Base-by-base conservation (phyloP, 805 yeast species). In the Pichia ethanolica region DNA sequence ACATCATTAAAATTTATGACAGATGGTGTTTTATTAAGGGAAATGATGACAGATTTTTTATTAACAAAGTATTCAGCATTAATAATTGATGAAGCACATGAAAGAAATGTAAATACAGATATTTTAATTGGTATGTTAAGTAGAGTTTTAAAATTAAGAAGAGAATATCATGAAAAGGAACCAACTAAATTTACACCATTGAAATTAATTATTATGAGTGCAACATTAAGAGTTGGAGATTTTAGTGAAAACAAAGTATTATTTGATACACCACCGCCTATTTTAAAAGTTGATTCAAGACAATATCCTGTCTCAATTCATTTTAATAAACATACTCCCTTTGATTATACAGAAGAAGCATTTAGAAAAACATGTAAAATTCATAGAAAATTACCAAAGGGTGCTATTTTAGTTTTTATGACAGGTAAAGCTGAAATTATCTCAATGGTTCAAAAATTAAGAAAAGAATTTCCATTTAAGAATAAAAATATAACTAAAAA, bases 41-140 rank as follows among this genome's bases (percentile, higher is more conserved):
- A 93, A 66, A 83, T 93, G 87, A 84, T 91, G 85, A 72, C 78
- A 1, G 99, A 93, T 61, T 84, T 93, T 52, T 69, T 84, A 54
- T 71, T 95, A 45, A 74, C 79, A 35, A 87, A 86, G 60, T 93
- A 93, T 64, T 89, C 97, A 0, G 83, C 86, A 0, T 75, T 93
- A 42, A 77, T 95, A 30, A 87, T 93, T 51, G 99, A 93, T 71
- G 99, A 93, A 68, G 99, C 99, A 0, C 99, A 93, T 65, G 99
- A 93, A 66, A 79, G 99, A 64, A 91, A 89, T 62, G 82, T 91
- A 53, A 93, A 93, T 63, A 93, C 99, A 0, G 99, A 93, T 68
- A 91, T 93, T 44, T 72, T 93, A 49, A 89, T 93, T 54, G 99
- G 99, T 44, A 86, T 93, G 84, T 71, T 93, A 46, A 88, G 96